Base-by-base conservation (phyloP, 2,329 filamentous ascomycete species). In the Camptophora hylomeconis region DNA sequence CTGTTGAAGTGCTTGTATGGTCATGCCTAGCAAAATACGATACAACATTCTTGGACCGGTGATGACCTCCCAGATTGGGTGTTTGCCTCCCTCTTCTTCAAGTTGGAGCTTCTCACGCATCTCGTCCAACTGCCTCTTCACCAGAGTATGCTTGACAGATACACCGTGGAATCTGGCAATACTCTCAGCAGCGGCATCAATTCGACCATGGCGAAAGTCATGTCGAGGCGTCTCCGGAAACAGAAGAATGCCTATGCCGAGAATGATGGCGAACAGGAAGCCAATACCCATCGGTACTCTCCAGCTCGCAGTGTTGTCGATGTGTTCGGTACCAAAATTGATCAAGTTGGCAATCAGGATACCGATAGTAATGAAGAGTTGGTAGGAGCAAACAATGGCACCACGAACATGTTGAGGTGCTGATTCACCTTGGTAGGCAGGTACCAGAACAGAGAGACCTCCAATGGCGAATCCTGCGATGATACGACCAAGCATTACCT, bases 221-320 rank as follows among this genome's bases (percentile, higher is more conserved):
- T 64, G 70, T 1, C 68, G 62, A 4, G 69, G 69, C 9, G 59
- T 65, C 40, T 73, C 69, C 0, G 61, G 63, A 32, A 72, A 60
- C 40, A 69, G 59, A 5, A 60, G 37, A 31, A 73, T 70, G 4
- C 67, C 67, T 9, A 54, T 21, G 0, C 61, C 60, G 41, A 73
- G 65, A 24, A 70, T 55, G 2, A 58, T 45, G 1, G 67, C 63
- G 57, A 63, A 72, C 36, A 71, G 51, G 45, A 68, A 71, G 3
- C 65, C 66, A 21, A 73, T 50, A 1, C 67, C 69, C 57, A 72
- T 68, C 0, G 58, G 52, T 11, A 63, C 57, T 1, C 59, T 49
- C 59, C 59, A 62, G 2, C 56, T 58, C 4, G 45, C 46, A 58
- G 49, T 73, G 23, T 48, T 52, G 5, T 50, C 13, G 26, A 54